Percentiles rank a stretch among this genome's conserved stretches.
phyloP scores from a whole-genome alignment of 31 red algal genomes.

The Endocladia muricata region DNA sequence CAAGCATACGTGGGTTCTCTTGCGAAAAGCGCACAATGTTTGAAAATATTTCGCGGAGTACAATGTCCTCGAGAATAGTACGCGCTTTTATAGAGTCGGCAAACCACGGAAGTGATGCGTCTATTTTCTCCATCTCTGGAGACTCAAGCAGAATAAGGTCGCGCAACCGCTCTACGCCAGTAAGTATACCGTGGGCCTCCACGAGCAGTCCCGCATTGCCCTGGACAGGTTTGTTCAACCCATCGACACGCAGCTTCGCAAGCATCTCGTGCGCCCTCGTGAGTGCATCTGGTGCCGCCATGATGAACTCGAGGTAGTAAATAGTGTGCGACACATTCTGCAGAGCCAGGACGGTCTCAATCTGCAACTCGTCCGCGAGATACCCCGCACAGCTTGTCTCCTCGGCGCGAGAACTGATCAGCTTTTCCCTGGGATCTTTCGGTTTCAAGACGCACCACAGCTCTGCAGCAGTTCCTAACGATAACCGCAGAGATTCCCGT shows the following conservation, averaged over 20 bases:
- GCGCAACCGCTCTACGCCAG: constrained; percentile 56
- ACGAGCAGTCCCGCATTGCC: constrained; percentile 53
- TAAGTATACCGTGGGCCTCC: constrained; percentile 53
- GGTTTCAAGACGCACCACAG: constrained; percentile 37
- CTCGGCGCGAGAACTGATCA: not conserved
- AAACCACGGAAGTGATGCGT: constrained; percentile 24
- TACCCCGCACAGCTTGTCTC: not conserved
- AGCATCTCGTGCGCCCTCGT: constrained; percentile 14
- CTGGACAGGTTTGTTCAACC: constrained; percentile 26
- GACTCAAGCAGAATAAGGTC: constrained; percentile 59
- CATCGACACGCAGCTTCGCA: constrained; percentile 25
- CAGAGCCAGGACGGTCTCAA: constrained; percentile 19
- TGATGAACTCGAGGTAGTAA: constrained; percentile 46
- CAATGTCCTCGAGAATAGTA: constrained; percentile 35
- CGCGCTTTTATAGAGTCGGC: constrained; percentile 25
- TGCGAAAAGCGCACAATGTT: constrained; percentile 43
- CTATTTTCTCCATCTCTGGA: not conserved
- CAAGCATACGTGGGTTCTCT: constrained; percentile 56
- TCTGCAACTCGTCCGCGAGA: constrained; percentile 18
- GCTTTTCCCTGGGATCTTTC: not conserved
- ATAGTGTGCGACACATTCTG: constrained; percentile 62
- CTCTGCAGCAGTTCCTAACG: constrained; percentile 34
- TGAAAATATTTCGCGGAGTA: constrained; percentile 50
- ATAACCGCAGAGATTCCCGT: constrained; percentile 33
- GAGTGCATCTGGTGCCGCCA: constrained; percentile 32